phyloP scores from a whole-genome alignment of 257 asterid genomes.

The Salvia splendens region DNA sequence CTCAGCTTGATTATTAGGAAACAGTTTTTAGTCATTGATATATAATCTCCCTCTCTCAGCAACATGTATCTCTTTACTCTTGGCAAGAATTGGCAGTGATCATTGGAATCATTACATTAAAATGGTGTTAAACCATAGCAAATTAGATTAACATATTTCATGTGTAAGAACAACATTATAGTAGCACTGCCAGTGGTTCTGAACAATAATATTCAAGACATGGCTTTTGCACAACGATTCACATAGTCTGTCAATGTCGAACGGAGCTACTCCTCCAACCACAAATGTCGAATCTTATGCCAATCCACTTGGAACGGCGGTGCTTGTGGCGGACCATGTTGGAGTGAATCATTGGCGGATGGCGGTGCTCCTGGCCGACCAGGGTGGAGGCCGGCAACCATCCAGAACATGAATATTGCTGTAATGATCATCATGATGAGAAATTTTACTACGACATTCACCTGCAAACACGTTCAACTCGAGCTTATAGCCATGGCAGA shows the following conservation, averaged over 20 bases:
- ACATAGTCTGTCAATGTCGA: too few relatives aligned
- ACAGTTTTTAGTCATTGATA: neutral
- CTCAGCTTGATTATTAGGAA: slow-evolving; percentile 30
- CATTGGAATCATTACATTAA: too few relatives aligned
- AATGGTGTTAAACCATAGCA: too few relatives aligned
- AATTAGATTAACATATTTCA: too few relatives aligned
- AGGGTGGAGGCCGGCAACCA: slow-evolving; percentile 22
- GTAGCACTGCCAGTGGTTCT: too few relatives aligned
- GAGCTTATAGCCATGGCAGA: neutral
- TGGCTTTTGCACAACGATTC: too few relatives aligned
- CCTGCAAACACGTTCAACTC: slow-evolving; percentile 18
- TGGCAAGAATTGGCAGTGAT: slow-evolving; percentile 7
- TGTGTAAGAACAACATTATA: too few relatives aligned
- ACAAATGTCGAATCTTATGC: slow-evolving; percentile 54
- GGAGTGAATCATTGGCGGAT: neutral
- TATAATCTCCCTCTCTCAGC: neutral
- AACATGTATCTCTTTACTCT: slow-evolving; percentile 2
- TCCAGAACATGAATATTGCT: slow-evolving; percentile 2
- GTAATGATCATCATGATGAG: neutral
- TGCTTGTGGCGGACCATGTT: neutral
- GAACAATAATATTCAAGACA: too few relatives aligned
- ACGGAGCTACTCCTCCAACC: slow-evolving; percentile 39
- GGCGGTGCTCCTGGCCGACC: neutral
- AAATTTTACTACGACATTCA: neutral
- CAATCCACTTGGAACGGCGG: slow-evolving; percentile 39